A percentile compares a stretch with the other conserved stretches of the same genome.
These are phyloP conservation scores for Botryosphaeria dothidea DNA, from an alignment of 2,329 filamentous ascomycete genomes.

Conservation along the genomic window DNA sequence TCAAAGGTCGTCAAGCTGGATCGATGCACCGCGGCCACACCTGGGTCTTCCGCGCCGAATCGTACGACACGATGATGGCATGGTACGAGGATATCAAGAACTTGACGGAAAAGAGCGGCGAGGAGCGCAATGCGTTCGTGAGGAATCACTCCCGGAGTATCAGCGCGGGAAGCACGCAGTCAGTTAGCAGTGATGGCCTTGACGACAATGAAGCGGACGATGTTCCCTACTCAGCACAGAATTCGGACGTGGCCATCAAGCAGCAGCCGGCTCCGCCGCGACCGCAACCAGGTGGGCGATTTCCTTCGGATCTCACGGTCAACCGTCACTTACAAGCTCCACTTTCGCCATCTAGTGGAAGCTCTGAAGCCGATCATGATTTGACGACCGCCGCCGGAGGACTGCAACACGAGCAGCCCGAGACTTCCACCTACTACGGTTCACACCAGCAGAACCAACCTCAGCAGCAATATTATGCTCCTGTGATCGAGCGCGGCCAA, in stretches of 20 bases:
- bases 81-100: slow-evolving; percentile 94
- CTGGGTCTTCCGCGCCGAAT: slow-evolving; percentile 69
- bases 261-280: slow-evolving; percentile 57
- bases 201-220: slow-evolving; percentile 60
- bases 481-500: slow-evolving; percentile 21
- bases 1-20: slow-evolving; percentile 93
- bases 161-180: slow-evolving; percentile 62
- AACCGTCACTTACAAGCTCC: slow-evolving; percentile 81
- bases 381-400: slow-evolving; percentile 60
- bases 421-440: slow-evolving; percentile 26
- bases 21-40: slow-evolving; percentile 80
- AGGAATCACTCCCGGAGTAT: slow-evolving; percentile 76
- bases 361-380: slow-evolving; percentile 66
- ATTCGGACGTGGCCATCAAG: slow-evolving; percentile 39
- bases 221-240: slow-evolving; percentile 65
- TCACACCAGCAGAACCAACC: background rate
- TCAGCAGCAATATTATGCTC: slow-evolving; percentile 13
- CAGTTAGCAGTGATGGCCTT: slow-evolving; percentile 71
- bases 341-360: slow-evolving; percentile 78
- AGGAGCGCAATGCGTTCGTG: slow-evolving; percentile 86
- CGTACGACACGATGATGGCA: slow-evolving; percentile 91
- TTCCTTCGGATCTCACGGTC: slow-evolving; percentile 90
- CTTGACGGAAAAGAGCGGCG: slow-evolving; percentile 83
- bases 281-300: slow-evolving; percentile 90
- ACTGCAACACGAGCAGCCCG: slow-evolving; percentile 40